phyloP scores from a whole-genome alignment of 306 rosid genomes.

The Comarum palustre region DNA sequence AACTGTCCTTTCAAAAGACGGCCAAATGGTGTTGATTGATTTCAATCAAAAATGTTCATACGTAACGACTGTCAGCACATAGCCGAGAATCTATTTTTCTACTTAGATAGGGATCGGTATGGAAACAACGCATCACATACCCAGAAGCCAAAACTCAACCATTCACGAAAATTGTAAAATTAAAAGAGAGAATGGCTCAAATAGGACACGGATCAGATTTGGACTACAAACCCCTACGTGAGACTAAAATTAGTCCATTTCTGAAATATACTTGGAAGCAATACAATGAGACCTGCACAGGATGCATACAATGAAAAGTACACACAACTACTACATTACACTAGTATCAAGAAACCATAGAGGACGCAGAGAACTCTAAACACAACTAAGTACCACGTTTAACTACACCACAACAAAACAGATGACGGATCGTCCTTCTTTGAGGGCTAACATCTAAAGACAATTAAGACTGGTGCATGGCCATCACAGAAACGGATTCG shows the following conservation, averaged over 20 bases:
- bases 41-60: too few relatives aligned
- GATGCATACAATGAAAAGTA: neutral
- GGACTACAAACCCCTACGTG: too few relatives aligned
- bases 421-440: slow-evolving; percentile 20
- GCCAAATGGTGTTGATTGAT: too few relatives aligned
- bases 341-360: neutral
- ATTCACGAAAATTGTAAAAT: too few relatives aligned
- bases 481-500: slow-evolving; percentile 53
- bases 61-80: too few relatives aligned
- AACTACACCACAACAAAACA: slow-evolving; percentile 15
- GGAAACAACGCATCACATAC: too few relatives aligned
- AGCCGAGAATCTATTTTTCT: too few relatives aligned
- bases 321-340: slow-evolving; percentile 7
- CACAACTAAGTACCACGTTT: slow-evolving; percentile 20
- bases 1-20: too few relatives aligned
- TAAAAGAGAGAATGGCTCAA: too few relatives aligned
- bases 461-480: slow-evolving; percentile 42
- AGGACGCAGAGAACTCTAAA: neutral
- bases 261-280: neutral
- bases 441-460: neutral
- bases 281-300: neutral
- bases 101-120: too few relatives aligned
- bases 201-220: too few relatives aligned
- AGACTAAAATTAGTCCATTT: neutral
- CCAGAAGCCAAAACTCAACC: too few relatives aligned